A percentile compares a stretch with the other conserved stretches of the same genome.
Evolutionary conservation across 2,329 filamentous ascomycete species (phyloP).

Genomic region (Aspergillus luchuensis): DNA sequence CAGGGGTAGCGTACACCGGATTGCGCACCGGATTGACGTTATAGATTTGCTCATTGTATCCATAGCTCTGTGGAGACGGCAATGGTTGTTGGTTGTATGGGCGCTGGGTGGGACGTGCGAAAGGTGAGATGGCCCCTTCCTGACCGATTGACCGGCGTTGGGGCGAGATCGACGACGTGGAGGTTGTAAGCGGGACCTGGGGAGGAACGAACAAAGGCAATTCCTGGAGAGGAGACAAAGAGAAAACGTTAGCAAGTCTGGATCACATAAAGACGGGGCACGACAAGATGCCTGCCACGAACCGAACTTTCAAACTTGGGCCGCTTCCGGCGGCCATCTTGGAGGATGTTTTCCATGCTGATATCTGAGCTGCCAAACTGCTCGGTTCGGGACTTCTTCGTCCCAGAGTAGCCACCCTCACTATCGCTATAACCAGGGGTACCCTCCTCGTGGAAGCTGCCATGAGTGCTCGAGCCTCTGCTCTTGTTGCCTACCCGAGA

Average conservation of each 20-base stretch:
- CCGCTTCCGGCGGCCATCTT: conserved; percentile 91
- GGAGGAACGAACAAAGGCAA: conserved; percentile 91
- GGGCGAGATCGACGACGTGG: conserved; percentile 95
- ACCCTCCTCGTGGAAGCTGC: conserved; percentile 67
- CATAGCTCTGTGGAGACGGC: conserved; percentile 81
- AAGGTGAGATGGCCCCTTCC: conserved; percentile 69
- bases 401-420: conserved; percentile 71
- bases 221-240: conserved; percentile 63
- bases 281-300: conserved; percentile 52
- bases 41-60: conserved; percentile 51
- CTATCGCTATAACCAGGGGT: conserved; percentile 81
- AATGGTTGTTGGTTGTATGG: conserved; percentile 76
- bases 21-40: conserved; percentile 35
- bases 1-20: conserved; percentile 64
- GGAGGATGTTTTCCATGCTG: conserved; percentile 96
- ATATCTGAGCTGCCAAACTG: conserved; percentile 94
- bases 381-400: conserved; percentile 75
- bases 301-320: conserved; percentile 97
- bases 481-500: conserved; percentile 69
- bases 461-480: conserved; percentile 62
- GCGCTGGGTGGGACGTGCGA: conserved; percentile 73
- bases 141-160: conserved; percentile 77
- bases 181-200: conserved; percentile 90
- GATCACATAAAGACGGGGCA: conserved; percentile 13
- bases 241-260: conserved; percentile 10